Base-by-base conservation (phyloP, 306 rosid species). In the Dalbergia cultrata region DNA sequence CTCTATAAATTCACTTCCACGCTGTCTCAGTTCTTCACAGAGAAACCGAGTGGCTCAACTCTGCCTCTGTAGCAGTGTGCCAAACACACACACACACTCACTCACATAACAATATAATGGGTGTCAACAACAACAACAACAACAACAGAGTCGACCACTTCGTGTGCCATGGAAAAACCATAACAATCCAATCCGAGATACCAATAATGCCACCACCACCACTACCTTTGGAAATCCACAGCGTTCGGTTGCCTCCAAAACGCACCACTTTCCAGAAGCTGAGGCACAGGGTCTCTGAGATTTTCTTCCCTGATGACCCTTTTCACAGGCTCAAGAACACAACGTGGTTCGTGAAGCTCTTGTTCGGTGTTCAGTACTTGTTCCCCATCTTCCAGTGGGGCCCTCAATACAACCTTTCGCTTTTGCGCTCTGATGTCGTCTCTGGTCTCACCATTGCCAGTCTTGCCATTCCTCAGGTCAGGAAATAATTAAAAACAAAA, bases 371-470 rank as follows among this genome's bases (percentile, higher is more conserved):
- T 57, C 98, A 96, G 14, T 89, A 76, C 60, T 43, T 93, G 70
- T 92, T 93, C 81, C 98, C 99, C 3, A 88, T 96, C 41, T 93
- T 92, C 72, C 97, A 96, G 31, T 96, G 98, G 99, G 99, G 84
- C 0, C 96, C 98, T 8, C 69, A 75, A 0, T 93, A 96, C 81
- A 79, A 54, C 56, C 78, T 85, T 5, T 9, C 45, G 3, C 94
- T 90, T 72, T 85, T 96, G 64, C 91, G 86, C 70, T 88, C 94
- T 45, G 99, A 96, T 47, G 3, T 83, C 75, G 82, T 96, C 49
- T 90, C 98, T 35, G 99, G 99, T 7, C 97, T 96, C 89, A 96
- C 99, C 80, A 96, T 96, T 81, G 99, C 98, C 43, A 93, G 97
- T 75, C 97, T 96, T 6, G 97, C 98, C 56, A 96, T 96, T 70